Base-by-base conservation (phyloP, 371 early-diverging fungal species). In the Actinomortierella wolfii region DNA sequence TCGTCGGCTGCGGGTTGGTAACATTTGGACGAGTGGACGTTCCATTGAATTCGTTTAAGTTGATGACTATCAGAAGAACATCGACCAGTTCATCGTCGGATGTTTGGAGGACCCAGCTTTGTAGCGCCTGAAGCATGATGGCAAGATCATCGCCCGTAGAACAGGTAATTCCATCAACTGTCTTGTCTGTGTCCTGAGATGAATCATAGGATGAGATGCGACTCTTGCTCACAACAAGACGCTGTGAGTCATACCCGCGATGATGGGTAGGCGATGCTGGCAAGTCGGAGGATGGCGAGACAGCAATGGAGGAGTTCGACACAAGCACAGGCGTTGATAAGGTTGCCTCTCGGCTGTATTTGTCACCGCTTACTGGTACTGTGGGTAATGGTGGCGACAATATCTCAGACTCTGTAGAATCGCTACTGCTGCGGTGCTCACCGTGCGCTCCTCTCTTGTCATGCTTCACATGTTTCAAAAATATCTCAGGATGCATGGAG, bases 111-210 rank as follows among this genome's bases (percentile, higher is more conserved):
- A 62, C 49, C 73, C 73, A 73, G 9, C 1, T 23, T 20, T 48
- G 47, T 7, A 73, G 48, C 2, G n/a, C 48, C 24, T 73, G 63
- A 15, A 73, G 21, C 0, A 73, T 56, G 50, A 73, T 62, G 2
- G 45, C 34, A 24, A 73, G 2, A 28, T 73, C 73, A 17, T 66
- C 67, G 26, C 73, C 73, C 2, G 66, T 50, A 0, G 73, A 66
- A 51, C 73, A 73, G 14, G 67, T 66, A 21, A 73, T 73, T 21
- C 73, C 73, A 18, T 73, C 73, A 21, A 59, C 34, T 0, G 67
- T 66, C 17, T 52, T 46, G 29, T 73, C 73, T 3, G 17, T 17
- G 0, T 66, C 55, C 0, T 4, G 13, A 6, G 67, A 13, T 41
- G 24, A 46, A 28, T 66, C 53, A 20, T 73, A 73, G n/a, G 63